Evolutionary conservation across 164 flowering plant genomes (phyloP).

Genomic region (Magnolia kwangsiensis): DNA sequence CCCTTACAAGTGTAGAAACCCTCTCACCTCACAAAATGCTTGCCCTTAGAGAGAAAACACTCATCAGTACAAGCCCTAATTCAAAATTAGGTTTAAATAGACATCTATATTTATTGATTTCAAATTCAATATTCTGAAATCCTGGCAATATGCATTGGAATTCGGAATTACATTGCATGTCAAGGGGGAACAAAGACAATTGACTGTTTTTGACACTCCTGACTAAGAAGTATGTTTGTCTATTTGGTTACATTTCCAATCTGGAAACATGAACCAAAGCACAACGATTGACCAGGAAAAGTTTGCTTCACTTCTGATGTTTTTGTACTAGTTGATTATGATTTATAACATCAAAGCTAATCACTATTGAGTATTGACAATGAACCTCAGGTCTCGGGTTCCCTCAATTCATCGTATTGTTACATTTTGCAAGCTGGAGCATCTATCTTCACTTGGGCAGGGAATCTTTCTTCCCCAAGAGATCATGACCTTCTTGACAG

Average conservation of each 20-base stretch:
- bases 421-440: conserved; percentile 58
- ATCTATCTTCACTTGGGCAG: conserved; percentile 58
- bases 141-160: too few relatives aligned
- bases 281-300: neutral
- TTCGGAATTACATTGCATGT: too few relatives aligned
- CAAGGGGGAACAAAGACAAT: too few relatives aligned
- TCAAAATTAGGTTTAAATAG: too few relatives aligned
- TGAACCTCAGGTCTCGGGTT: conserved; percentile 51
- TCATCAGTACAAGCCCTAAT: too few relatives aligned
- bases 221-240: neutral
- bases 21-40: too few relatives aligned
- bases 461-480: conserved; percentile 47
- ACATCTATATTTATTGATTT: too few relatives aligned
- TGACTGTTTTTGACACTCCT: too few relatives aligned
- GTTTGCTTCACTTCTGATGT: neutral
- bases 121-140: too few relatives aligned
- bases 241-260: neutral
- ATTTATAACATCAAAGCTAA: neutral
- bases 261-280: neutral
- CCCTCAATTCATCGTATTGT: conserved; percentile 74
- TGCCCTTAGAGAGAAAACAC: too few relatives aligned
- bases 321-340: conserved; percentile 8
- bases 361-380: neutral
- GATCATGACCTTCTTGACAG: conserved; percentile 65
- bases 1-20: too few relatives aligned